A percentile compares a stretch with the other conserved stretches of the same genome.
phyloP scores from a whole-genome alignment of 306 rosid species.

The Medicago ruthenica region DNA sequence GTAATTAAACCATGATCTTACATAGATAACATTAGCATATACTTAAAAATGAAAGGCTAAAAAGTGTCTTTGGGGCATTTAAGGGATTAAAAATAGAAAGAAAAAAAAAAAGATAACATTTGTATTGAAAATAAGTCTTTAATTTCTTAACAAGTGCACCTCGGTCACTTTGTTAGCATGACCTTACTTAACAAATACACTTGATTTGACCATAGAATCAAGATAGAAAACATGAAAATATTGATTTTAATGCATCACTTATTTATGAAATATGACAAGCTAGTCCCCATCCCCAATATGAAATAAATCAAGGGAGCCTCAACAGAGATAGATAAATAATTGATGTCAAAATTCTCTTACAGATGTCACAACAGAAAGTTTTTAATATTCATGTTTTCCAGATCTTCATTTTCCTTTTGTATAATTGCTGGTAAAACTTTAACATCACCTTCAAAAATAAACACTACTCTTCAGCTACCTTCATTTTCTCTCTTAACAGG shows the following conservation, averaged over 20 bases:
- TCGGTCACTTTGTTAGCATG: no score
- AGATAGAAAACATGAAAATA: not conserved
- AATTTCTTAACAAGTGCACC: no score
- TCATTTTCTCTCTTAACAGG: constrained; percentile 68
- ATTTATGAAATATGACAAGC: constrained; percentile 29
- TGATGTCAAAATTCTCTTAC: constrained; percentile 34
- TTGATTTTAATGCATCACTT: not conserved
- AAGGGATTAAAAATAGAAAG: no score
- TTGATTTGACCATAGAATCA: not conserved
- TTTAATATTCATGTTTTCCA: constrained; percentile 10
- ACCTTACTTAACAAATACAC: no score
- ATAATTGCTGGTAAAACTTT: constrained; percentile 33
- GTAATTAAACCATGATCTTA: no score
- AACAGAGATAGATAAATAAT: constrained; percentile 16
- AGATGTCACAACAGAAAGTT: not conserved
- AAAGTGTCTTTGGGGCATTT: no score
- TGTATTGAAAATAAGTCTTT: no score
- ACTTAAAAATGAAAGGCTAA: no score
- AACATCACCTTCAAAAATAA: constrained; percentile 16
- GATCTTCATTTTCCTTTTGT: constrained; percentile 32
- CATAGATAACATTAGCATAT: no score
- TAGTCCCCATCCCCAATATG: not conserved
- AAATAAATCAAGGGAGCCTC: not conserved
- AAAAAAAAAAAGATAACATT: no score
- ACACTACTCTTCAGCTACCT: constrained; percentile 47